Percentiles rank a stretch among this genome's conserved stretches.
These are phyloP conservation scores for Phytophthora tubulina DNA, from an alignment of 352 stramenopile species.

Conservation along the genomic window DNA sequence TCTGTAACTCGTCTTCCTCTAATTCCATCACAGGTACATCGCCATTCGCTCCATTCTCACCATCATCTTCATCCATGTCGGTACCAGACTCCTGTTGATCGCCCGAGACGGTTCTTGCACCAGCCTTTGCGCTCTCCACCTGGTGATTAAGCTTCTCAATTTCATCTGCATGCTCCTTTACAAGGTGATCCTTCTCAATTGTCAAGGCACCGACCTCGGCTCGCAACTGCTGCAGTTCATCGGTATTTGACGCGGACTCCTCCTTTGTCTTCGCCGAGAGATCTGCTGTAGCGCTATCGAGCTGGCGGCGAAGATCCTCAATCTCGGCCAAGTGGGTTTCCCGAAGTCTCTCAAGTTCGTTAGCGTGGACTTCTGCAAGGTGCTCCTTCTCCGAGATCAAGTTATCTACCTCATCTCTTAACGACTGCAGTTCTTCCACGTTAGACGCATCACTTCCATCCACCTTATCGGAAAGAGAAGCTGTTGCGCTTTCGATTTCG, in stretches of 20 bases:
- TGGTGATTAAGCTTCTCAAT: conserved; percentile 36
- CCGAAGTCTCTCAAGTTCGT: conserved; percentile 19
- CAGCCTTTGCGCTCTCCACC: conserved; percentile 11
- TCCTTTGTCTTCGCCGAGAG: conserved; percentile 11
- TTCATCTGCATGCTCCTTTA: conserved; percentile 29
- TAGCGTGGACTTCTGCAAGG: conserved; percentile 6
- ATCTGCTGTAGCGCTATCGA: conserved; percentile 12
- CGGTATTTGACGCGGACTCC: conserved; percentile 35
- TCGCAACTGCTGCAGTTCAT: conserved; percentile 40
- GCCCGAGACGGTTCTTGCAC: background rate
- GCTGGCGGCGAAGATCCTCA: conserved; percentile 16
- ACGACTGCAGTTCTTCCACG: conserved; percentile 24
- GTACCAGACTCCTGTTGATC: background rate
- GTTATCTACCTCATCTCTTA: conserved; percentile 11
- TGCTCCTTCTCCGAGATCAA: conserved; percentile 16
- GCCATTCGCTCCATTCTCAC: conserved; percentile 9
- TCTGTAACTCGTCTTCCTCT: conserved; percentile 25
- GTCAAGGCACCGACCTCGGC: conserved; percentile 36
- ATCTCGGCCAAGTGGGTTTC: conserved; percentile 17
- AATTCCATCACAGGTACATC: conserved; percentile 38
- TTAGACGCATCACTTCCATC: conserved; percentile 10
- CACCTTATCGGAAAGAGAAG: background rate
- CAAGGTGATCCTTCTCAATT: conserved; percentile 32
- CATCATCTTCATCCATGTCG: conserved; percentile 2
- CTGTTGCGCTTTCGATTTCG: conserved; percentile 26